phyloP scores from a whole-genome alignment of 2,329 filamentous ascomycete genomes.

The Cordyceps militaris region DNA sequence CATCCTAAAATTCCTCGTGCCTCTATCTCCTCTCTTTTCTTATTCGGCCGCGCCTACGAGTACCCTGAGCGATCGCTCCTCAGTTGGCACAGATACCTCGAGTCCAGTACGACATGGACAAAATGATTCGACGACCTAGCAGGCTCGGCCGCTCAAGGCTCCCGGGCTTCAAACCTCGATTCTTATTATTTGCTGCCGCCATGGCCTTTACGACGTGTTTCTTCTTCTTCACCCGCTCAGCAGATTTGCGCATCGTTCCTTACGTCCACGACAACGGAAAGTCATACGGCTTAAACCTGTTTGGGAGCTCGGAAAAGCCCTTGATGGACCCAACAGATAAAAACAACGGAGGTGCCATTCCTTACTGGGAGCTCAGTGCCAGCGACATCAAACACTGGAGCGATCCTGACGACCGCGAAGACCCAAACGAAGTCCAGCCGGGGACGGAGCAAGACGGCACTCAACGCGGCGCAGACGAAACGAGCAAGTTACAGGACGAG shows the following conservation, averaged over 20 bases:
- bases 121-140: slow-evolving; percentile 26
- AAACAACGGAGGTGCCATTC: not conserved
- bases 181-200: slow-evolving; percentile 34
- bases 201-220: slow-evolving; percentile 36
- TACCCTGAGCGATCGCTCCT: not conserved
- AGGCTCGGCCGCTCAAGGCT: slow-evolving; percentile 22
- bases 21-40: not conserved
- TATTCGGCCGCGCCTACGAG: not conserved
- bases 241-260: slow-evolving; percentile 24
- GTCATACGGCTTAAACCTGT: not conserved
- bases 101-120: slow-evolving; percentile 18
- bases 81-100: not conserved
- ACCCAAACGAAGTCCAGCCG: slow-evolving; percentile 28
- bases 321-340: not conserved
- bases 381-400: slow-evolving; percentile 30
- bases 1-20: not conserved
- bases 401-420: slow-evolving; percentile 29
- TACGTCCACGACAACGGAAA: slow-evolving; percentile 16
- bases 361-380: slow-evolving; percentile 28
- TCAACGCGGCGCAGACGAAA: slow-evolving; percentile 24
- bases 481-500: slow-evolving; percentile 31
- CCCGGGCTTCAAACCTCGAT: slow-evolving; percentile 34
- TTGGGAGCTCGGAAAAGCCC: not conserved
- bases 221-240: slow-evolving; percentile 31
- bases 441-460: slow-evolving; percentile 33